Evolutionary conservation across 169 alveolate genomes (phyloP).

Genomic region (Cryptosporidium andersoni): DNA sequence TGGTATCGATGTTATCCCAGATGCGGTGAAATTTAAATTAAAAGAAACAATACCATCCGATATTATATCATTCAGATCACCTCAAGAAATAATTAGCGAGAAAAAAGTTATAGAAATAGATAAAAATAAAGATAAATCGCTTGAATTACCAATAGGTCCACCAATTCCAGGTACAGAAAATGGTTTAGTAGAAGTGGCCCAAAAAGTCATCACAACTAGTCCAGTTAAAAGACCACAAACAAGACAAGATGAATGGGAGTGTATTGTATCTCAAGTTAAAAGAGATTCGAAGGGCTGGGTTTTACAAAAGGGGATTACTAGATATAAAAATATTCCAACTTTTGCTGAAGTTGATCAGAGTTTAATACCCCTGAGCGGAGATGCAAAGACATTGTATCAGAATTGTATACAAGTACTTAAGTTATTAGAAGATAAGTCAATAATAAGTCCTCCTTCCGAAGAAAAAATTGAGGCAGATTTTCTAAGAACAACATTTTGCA

Average conservation of each 20-base stretch:
- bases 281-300: conserved; percentile 51
- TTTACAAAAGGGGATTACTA: conserved; percentile 48
- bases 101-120: neutral
- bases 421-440: conserved; percentile 9
- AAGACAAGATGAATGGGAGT: conserved; percentile 69
- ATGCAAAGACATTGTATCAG: conserved; percentile 47
- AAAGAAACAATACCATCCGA: neutral
- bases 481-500: conserved; percentile 61
- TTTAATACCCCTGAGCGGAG: conserved; percentile 39
- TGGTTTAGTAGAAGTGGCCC: conserved; percentile 43
- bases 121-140: conserved; percentile 8
- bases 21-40: neutral
- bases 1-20: neutral
- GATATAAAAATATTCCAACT: conserved; percentile 47
- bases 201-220: neutral
- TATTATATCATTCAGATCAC: conserved; percentile 7
- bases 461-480: conserved; percentile 61
- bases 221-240: conserved; percentile 37
- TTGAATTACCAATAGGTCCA: conserved; percentile 32
- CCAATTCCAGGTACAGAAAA: conserved; percentile 65
- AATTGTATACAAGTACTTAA: conserved; percentile 42
- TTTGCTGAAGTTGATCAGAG: conserved; percentile 34
- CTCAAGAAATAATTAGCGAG: neutral
- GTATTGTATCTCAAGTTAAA: conserved; percentile 45
- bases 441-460: conserved; percentile 43